phyloP scores from a whole-genome alignment of 2,329 filamentous ascomycete genomes.

The Celoporthe dispersa region DNA sequence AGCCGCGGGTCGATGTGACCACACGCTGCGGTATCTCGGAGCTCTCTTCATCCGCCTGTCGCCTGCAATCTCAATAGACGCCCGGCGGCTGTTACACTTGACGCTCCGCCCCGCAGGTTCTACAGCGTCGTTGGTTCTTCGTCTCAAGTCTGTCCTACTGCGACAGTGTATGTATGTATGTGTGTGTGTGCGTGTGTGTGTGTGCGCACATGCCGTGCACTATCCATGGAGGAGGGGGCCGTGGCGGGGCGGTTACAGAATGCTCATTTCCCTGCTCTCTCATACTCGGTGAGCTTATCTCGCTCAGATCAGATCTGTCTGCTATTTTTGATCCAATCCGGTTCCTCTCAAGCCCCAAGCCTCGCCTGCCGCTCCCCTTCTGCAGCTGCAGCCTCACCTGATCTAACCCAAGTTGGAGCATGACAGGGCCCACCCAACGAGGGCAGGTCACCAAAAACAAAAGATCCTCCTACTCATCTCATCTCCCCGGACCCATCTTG shows the following conservation, averaged over 20 bases:
- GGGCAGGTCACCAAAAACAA: background rate
- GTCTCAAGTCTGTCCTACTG: background rate
- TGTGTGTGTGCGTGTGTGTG: background rate
- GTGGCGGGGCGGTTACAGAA: constrained; percentile 1
- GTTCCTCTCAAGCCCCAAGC: constrained; percentile 14
- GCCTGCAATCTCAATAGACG: constrained; percentile 13
- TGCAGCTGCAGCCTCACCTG: constrained; percentile 4
- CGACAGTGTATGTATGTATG: background rate
- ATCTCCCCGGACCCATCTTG: constrained; percentile 13
- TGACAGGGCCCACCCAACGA: background rate
- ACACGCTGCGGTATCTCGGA: background rate
- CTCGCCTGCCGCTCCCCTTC: background rate
- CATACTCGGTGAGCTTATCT: constrained; percentile 5
- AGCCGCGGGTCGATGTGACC: constrained; percentile 20
- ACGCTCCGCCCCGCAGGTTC: constrained; percentile 15
- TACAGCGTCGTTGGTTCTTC: background rate
- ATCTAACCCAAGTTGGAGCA: constrained; percentile 7
- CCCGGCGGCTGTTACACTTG: constrained; percentile 19
- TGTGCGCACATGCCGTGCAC: background rate
- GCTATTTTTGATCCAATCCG: constrained; percentile 21
- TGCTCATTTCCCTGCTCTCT: constrained; percentile 8
- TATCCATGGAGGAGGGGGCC: background rate
- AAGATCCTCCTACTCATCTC: background rate
- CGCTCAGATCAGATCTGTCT: constrained; percentile 11
- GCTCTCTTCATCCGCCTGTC: background rate